Evolutionary conservation across 495 filamentous ascomycete genomes (phyloP).

Genomic region (Trichocladium antarcticum): DNA sequence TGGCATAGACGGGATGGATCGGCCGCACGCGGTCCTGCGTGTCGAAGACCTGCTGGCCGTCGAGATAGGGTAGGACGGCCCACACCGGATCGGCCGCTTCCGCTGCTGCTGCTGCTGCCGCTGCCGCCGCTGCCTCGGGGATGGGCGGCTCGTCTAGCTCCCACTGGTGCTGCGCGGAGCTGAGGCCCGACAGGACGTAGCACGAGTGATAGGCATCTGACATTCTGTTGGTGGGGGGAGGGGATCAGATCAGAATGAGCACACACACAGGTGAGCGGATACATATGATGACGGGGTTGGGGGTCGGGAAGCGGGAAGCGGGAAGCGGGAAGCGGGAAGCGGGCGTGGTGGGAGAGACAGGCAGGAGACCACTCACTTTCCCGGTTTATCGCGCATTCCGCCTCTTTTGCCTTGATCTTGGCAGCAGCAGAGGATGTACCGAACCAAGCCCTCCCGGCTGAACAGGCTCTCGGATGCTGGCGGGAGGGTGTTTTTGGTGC

Average conservation of each 20-base stretch:
- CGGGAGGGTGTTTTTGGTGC: conserved; percentile 10
- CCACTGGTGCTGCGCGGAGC: conserved; percentile 67
- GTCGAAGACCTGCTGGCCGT: conserved; percentile 39
- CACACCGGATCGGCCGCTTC: conserved; percentile 36
- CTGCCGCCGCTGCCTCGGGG: not conserved
- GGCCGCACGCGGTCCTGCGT: conserved; percentile 43
- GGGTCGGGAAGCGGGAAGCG: too few relatives aligned
- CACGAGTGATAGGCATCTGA: conserved; percentile 86
- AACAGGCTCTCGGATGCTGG: conserved; percentile 43
- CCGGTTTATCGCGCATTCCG: conserved; percentile 87
- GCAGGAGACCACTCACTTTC: conserved; percentile 51
- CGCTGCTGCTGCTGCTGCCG: conserved; percentile 2
- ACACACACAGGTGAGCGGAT: not conserved
- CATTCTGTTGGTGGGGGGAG: conserved; percentile 33
- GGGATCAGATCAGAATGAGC: not conserved
- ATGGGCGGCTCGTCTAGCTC: conserved; percentile 33
- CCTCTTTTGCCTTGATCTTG: conserved; percentile 58
- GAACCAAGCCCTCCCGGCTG: conserved; percentile 68
- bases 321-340: too few relatives aligned
- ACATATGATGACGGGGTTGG: not conserved
- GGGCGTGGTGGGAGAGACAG: not conserved
- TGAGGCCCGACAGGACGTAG: conserved; percentile 81
- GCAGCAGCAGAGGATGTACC: conserved; percentile 83
- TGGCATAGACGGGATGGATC: conserved; percentile 76
- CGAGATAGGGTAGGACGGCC: conserved; percentile 43